Conservation (phyloP, 1,284 basidiomycete species). For the Ceratobasidium sp. region DNA sequence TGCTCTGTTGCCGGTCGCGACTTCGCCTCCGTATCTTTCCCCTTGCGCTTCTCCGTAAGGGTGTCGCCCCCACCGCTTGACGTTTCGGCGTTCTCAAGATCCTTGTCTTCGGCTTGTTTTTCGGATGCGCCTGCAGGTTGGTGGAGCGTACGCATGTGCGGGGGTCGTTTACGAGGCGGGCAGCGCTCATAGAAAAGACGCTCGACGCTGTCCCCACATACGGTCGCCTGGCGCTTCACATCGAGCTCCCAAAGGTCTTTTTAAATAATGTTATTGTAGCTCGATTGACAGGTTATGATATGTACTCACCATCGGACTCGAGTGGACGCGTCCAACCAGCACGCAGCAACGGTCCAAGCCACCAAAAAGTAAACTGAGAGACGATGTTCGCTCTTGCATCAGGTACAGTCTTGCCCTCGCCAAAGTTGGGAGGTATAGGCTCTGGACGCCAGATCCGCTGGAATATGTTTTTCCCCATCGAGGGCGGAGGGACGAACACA, state of each 20-base stretch:
- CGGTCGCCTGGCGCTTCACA: constrained; percentile 34
- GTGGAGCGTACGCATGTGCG: constrained; percentile 34
- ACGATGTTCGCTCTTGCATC: constrained; percentile 41
- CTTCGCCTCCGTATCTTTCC: not conserved
- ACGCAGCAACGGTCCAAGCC: constrained; percentile 22
- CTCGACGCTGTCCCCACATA: constrained; percentile 36
- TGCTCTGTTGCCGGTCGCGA: constrained; percentile 14
- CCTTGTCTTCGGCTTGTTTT: constrained; percentile 3
- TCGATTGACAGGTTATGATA: no score
- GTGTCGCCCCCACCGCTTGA: constrained; percentile 10
- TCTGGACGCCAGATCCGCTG: constrained; percentile 39
- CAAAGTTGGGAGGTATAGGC: constrained; percentile 42
- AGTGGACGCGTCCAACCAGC: constrained; percentile 32
- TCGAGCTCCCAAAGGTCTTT: constrained; percentile 41
- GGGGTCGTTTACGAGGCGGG: constrained; percentile 41
- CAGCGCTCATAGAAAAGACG: constrained; percentile 40
- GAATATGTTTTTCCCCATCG: constrained; percentile 36
- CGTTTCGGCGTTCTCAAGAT: constrained; percentile 36
- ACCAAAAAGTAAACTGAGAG: constrained; percentile 43
- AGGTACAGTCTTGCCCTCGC: constrained; percentile 42
- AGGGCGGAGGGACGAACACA: not conserved
- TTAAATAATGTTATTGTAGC: no score
- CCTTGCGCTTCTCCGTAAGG: constrained; percentile 11
- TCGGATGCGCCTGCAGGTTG: not conserved
- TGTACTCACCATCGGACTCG: constrained; percentile 28